phyloP scores from a whole-genome alignment of 257 asterid genomes.

The Salvia hispanica region DNA sequence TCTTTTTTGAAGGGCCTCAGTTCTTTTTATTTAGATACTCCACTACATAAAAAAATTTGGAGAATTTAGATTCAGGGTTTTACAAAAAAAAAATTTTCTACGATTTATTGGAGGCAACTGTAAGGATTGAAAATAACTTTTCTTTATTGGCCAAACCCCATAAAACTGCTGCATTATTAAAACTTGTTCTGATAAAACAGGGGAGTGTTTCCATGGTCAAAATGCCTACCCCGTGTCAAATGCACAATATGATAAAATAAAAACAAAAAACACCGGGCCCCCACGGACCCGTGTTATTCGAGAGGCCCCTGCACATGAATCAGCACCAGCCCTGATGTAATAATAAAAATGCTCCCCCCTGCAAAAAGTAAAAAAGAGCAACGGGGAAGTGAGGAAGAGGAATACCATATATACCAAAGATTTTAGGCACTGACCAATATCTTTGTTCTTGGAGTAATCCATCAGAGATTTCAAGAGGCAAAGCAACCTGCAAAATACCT shows the following conservation, averaged over 20 bases:
- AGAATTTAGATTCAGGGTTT: too few relatives aligned
- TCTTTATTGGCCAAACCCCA: too few relatives aligned
- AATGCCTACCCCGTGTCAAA: not conserved
- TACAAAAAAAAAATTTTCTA: not conserved
- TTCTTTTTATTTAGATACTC: not conserved
- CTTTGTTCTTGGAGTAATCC: slow-evolving; percentile 23
- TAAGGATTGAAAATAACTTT: too few relatives aligned
- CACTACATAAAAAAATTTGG: not conserved
- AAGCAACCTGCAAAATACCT: slow-evolving; percentile 25
- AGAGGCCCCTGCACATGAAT: slow-evolving; percentile 1
- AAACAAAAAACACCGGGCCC: not conserved
- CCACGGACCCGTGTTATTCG: not conserved
- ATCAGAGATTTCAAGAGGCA: not conserved
- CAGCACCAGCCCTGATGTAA: not conserved
- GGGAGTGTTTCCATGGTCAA: too few relatives aligned
- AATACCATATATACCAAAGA: not conserved
- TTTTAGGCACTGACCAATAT: slow-evolving; percentile 10
- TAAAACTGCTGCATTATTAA: too few relatives aligned
- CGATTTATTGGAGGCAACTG: too few relatives aligned
- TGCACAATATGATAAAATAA: not conserved
- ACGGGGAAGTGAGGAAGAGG: not conserved
- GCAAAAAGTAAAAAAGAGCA: not conserved
- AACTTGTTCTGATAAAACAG: too few relatives aligned
- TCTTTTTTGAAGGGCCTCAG: not conserved
- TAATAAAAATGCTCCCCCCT: slow-evolving; percentile 9